Conservation (phyloP, 495 filamentous ascomycete species). For the Pseudevernia furfuracea region DNA sequence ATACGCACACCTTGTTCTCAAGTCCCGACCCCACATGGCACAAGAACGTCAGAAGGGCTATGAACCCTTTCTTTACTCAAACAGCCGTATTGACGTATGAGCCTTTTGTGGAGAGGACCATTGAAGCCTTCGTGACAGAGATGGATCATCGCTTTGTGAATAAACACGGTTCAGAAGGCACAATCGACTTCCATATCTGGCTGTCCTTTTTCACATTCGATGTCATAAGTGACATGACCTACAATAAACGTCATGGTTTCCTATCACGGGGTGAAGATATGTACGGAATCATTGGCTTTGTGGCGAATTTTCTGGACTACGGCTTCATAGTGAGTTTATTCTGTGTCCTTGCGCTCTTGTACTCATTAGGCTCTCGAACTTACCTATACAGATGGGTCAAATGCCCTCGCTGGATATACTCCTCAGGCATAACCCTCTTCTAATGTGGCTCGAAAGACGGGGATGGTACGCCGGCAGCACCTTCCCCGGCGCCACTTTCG, state of each 20-base stretch:
- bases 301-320: conserved; percentile 41
- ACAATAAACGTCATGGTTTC: conserved; percentile 57
- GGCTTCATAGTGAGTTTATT: conserved; percentile 32
- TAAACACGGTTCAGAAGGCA: conserved; percentile 29
- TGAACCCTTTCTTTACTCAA: conserved; percentile 69
- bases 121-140: conserved; percentile 54
- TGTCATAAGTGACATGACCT: conserved; percentile 59
- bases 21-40: conserved; percentile 70
- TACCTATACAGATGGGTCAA: conserved; percentile 40
- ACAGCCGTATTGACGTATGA: conserved; percentile 64
- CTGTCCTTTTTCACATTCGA: conserved; percentile 76
- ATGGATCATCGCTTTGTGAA: conserved; percentile 53
- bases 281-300: conserved; percentile 41
- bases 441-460: conserved; percentile 31
- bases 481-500: conserved; percentile 56
- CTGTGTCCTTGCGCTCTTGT: neutral
- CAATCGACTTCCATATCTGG: conserved; percentile 64
- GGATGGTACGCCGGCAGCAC: conserved; percentile 39
- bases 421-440: conserved; percentile 45
- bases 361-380: conserved; percentile 17
- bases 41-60: conserved; percentile 57
- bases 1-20: conserved; percentile 67
- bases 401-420: conserved; percentile 45
- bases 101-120: conserved; percentile 62
- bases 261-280: conserved; percentile 50